phyloP scores from a whole-genome alignment of 2,329 filamentous ascomycete genomes.

The Chalara sp. region DNA sequence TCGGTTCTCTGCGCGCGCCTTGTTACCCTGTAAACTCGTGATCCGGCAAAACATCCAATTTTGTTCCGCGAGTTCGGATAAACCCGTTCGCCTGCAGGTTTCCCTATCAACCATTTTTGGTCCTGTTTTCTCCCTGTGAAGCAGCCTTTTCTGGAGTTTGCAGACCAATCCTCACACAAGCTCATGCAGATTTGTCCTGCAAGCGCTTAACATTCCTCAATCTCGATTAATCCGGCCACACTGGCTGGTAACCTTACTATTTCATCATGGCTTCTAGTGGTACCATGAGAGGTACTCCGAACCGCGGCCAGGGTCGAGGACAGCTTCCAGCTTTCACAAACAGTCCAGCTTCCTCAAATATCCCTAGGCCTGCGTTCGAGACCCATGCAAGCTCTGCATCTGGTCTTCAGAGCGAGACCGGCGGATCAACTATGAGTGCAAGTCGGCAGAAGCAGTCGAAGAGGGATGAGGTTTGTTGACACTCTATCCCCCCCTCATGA shows the following conservation, averaged over 20 bases:
- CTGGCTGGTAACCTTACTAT: not conserved
- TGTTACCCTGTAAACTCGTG: too few relatives aligned
- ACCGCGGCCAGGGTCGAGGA: constrained; percentile 50
- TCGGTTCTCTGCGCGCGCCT: not conserved
- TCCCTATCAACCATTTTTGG: too few relatives aligned
- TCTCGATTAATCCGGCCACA: not conserved
- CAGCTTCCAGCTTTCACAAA: constrained; percentile 49
- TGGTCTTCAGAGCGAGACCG: constrained; percentile 42
- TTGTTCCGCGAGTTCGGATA: too few relatives aligned
- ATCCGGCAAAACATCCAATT: too few relatives aligned
- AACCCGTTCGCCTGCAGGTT: too few relatives aligned
- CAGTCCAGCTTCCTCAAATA: constrained; percentile 58
- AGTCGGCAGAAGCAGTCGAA: constrained; percentile 96
- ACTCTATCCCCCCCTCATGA: not conserved
- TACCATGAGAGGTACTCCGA: constrained; percentile 66
- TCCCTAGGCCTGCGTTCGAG: constrained; percentile 68
- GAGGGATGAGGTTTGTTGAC: constrained; percentile 81
- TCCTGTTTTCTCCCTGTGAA: too few relatives aligned
- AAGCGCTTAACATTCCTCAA: constrained; percentile 12
- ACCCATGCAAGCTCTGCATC: constrained; percentile 36
- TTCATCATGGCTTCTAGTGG: constrained; percentile 25
- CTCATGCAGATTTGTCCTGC: not conserved
- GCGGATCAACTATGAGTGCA: constrained; percentile 66
- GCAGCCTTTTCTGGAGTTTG: too few relatives aligned
- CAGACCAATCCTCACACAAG: too few relatives aligned